Conservation (phyloP, 257 asterid species). For the Nicotiana otophora region DNA sequence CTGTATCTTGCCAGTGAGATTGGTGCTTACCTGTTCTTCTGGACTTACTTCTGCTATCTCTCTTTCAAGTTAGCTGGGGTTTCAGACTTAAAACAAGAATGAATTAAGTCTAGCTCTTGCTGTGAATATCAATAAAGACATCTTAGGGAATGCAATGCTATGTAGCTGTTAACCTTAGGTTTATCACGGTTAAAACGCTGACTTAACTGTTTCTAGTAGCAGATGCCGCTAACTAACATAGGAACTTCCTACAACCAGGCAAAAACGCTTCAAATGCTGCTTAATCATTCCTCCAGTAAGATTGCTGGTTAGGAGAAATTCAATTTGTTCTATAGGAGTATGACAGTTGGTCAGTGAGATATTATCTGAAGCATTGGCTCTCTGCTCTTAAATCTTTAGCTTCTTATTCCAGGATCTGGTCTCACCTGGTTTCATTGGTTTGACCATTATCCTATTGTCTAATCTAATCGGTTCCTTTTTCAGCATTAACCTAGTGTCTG, state of each 20-base stretch:
- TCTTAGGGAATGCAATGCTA: not conserved
- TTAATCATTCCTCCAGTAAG: not conserved
- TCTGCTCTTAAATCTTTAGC: not conserved
- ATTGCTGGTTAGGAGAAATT: not conserved
- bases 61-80: not conserved
- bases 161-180: not conserved
- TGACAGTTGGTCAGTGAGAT: not conserved
- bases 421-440: not conserved
- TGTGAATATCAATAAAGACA: not conserved
- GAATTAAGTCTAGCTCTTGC: not conserved
- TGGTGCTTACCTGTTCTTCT: not conserved
- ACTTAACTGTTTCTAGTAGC: not conserved
- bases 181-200: not conserved
- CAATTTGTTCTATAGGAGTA: not conserved
- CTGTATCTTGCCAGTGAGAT: not conserved
- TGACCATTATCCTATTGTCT: not conserved
- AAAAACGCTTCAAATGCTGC: not conserved
- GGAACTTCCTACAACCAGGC: not conserved
- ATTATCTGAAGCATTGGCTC: not conserved
- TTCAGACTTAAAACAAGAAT: not conserved
- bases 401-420: not conserved
- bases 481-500: not conserved
- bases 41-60: not conserved
- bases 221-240: not conserved
- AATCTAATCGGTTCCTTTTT: not conserved